Evolutionary conservation across 805 yeast genomes (phyloP).

Genomic region (Jamesozyma rosinii): DNA sequence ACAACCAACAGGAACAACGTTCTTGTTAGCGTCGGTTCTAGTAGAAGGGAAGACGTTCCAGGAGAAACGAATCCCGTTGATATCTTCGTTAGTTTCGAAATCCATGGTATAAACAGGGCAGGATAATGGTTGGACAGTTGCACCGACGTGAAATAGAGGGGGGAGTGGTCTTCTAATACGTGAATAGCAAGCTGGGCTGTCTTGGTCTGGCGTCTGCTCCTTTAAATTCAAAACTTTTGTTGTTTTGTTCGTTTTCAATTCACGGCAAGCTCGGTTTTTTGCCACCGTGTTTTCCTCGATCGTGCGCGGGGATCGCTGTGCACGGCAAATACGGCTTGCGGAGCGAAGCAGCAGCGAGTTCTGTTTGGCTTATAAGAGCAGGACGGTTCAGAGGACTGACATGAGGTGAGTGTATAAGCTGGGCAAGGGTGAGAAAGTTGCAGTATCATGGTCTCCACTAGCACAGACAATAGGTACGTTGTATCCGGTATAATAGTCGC

Average conservation of each 20-base stretch:
- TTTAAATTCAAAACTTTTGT: background rate
- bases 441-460: background rate
- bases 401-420: background rate
- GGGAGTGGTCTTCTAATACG: background rate
- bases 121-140: background rate
- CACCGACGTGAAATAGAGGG: background rate
- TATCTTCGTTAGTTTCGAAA: slow-evolving; percentile 57
- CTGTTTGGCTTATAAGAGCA: too few species aligned
- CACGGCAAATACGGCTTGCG: too few species aligned
- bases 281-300: too few species aligned
- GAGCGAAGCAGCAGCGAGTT: too few species aligned
- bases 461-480: background rate
- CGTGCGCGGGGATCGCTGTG: too few species aligned
- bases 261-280: too few species aligned
- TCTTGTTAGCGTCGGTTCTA: slow-evolving; percentile 78
- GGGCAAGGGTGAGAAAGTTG: background rate
- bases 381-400: too few species aligned
- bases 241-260: too few species aligned
- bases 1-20: slow-evolving; percentile 90
- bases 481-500: slow-evolving; percentile 1
- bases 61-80: slow-evolving; percentile 63
- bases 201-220: background rate
- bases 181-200: too few species aligned
- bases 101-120: slow-evolving; percentile 25
- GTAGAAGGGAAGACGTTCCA: slow-evolving; percentile 88